Evolutionary conservation across 2,329 filamentous ascomycete species (phyloP).

Genomic region (Lizonia empirigonia): DNA sequence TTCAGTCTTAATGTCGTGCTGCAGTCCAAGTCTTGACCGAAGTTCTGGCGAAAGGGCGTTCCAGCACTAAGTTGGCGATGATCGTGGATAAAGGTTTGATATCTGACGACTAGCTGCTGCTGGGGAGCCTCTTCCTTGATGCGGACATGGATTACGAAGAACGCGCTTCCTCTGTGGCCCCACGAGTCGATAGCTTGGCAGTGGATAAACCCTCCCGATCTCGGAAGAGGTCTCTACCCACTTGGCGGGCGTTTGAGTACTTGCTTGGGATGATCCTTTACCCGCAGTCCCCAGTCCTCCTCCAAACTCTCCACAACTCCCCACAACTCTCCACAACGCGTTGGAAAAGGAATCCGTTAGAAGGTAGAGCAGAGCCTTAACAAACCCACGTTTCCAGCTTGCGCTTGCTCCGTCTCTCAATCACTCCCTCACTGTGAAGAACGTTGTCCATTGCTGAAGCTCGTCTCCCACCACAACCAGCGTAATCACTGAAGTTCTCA

Average conservation of each 20-base stretch:
- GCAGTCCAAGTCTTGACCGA: constrained; percentile 17
- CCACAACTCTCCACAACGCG: constrained; percentile 16
- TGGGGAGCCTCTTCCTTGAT: neutral
- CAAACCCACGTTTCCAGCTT: neutral
- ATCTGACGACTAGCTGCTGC: neutral
- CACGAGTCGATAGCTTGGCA: constrained; percentile 3
- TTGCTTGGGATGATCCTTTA: constrained; percentile 14
- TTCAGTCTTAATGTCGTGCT: neutral
- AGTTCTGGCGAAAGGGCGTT: no score
- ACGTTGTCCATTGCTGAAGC: neutral
- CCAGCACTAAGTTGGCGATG: neutral
- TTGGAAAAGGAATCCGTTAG: constrained; percentile 16
- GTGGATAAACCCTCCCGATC: constrained; percentile 18
- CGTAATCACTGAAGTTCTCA: neutral
- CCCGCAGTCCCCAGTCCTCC: neutral
- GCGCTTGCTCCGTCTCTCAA: neutral
- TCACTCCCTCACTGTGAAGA: neutral
- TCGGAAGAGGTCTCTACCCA: constrained; percentile 19
- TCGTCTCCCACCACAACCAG: neutral
- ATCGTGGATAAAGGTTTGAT: constrained; percentile 11
- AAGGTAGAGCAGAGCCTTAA: constrained; percentile 3
- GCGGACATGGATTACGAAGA: constrained; percentile 6
- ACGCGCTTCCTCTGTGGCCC: neutral
- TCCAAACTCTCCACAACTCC: constrained; percentile 4
- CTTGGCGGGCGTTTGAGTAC: constrained; percentile 1